Base-by-base conservation (phyloP, 225 moss, liverwort and hornwort species). In the Ulota crispa region DNA sequence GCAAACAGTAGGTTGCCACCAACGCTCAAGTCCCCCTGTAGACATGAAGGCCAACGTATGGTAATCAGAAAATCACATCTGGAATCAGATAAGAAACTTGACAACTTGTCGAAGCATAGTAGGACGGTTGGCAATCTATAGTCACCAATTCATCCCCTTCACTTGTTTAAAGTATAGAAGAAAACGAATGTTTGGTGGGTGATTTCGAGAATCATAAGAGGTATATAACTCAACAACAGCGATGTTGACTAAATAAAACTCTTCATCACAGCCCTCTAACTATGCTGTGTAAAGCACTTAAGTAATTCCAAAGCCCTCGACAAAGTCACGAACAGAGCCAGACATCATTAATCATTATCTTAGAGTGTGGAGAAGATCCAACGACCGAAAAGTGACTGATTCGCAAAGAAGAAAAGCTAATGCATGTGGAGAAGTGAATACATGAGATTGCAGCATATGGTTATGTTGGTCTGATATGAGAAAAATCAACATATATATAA, bases 1-100 rank as follows among this genome's bases (percentile, higher is more conserved):
- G 91, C 93, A 84, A 89, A 84, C 52, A 97, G 84, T 73, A 95
- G 64, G 82, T 95, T 95, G 83, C 90, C 86, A 78, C 94, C 96
- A 88, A 88, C 80, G 83, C 78, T 88, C 27, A 82, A 68, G 70
- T 93, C 92, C 53, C 87, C 92, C 95, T 96, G 87, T 84, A 89
- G 45, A 42, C 31, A 85, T 42, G 26, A 24, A 75, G 28, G 13
- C 72, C 80, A 61, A 80, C 70, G 50, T 39, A 64, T n/a, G 11
- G 54, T 66, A 8, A 73, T 80, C 76, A 62, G 65, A 79, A 47
- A 64, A 63, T 32, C 16, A 54, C 14, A 16, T 4, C 31, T 52
- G 18, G 7, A 79, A 82, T 52, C 74, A 37, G 36, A 21, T 28
- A 6, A 34, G 10, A 62, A 43, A 68, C 4, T 59, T 43, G 61